A percentile compares a stretch with the other conserved stretches of the same genome.
phyloP scores from a whole-genome alignment of 352 stramenopile species.

The Thraustochytrium striatum region DNA sequence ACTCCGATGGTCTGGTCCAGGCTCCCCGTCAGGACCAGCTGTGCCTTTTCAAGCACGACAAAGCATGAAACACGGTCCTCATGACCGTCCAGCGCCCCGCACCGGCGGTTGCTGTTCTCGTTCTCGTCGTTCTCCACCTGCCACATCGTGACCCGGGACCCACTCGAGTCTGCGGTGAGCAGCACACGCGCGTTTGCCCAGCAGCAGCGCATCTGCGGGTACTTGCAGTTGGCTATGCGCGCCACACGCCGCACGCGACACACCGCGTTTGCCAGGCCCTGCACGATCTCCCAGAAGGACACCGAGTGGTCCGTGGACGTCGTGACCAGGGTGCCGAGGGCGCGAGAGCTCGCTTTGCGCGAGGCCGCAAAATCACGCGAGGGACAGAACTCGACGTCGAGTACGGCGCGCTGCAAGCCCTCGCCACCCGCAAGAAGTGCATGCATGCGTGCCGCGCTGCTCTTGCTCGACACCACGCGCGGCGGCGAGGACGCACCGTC shows the following conservation, averaged over 20 bases:
- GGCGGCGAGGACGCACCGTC: not conserved
- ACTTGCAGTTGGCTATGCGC: not conserved
- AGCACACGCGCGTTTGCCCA: not conserved
- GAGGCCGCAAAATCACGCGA: not conserved
- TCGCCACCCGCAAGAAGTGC: not conserved
- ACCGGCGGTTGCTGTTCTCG: not conserved
- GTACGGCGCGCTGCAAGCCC: not conserved
- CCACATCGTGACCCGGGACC: not conserved
- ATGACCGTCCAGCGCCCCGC: not conserved
- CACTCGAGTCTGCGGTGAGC: not conserved
- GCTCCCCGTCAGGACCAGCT: not conserved
- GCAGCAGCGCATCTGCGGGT: not conserved
- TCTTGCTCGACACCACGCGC: not conserved
- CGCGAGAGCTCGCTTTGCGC: not conserved
- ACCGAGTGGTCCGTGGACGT: not conserved
- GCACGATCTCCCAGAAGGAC: not conserved
- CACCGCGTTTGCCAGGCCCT: not conserved
- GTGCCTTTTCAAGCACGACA: not conserved
- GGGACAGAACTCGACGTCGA: not conserved
- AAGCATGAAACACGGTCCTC: not conserved
- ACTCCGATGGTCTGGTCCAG: not conserved
- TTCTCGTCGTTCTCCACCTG: not conserved
- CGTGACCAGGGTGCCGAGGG: not conserved
- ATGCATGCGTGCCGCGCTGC: not conserved
- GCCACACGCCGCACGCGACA: not conserved